Base-by-base conservation (phyloP, 2,329 filamentous ascomycete genomes). In the Pseudogymnoascus destructans region DNA sequence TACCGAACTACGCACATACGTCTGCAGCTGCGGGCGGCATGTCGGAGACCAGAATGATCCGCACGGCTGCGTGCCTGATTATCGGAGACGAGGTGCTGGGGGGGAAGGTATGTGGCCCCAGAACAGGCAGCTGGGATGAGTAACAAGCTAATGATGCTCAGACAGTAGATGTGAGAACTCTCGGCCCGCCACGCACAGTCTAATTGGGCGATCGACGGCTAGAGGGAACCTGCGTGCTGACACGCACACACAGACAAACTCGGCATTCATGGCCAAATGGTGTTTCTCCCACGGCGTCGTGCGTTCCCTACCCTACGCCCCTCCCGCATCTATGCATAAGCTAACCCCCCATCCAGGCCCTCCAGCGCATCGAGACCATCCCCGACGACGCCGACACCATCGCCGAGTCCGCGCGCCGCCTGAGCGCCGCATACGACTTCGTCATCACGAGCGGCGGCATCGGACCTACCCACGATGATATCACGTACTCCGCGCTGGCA, bases 71-170 rank as follows among this genome's bases (percentile, higher is more conserved):
- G 59, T 95, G 89, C 71, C 74, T 97, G 63, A 90, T 98, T 61
- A 97, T 98, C 66, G 92, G 92, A n/a, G 92, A 97, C 73, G 92
- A 96, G 72, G 90, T 97, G 4, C 77, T 97, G 3, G 91, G 90
- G 19, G 92, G 93, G 66, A 97, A 97, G 71, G 70, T 69, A 68
- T 30, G 66, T 60, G 36, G 13, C 27, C 23, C 40, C 7, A 46
- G 21, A 15, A 46, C 21, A 46, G 7, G 13, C 11, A 25, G 21
- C 15, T 9, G 7, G 40, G 21, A 19, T 46, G 40, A 25, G 11
- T 15, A 46, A 7, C 40, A 46, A 46, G 40, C 40, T 46, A 46
- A 46, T 46, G 13, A 46, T 46, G 8, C 40, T n/a, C 40, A 46
- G 40, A 46, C 40, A 46, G 40, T 46, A 25, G 40, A 46, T 46